A percentile compares a stretch with the other conserved stretches of the same genome.
Evolutionary conservation across 2,329 filamentous ascomycete species (phyloP).

Genomic region (Colletotrichum destructivum): DNA sequence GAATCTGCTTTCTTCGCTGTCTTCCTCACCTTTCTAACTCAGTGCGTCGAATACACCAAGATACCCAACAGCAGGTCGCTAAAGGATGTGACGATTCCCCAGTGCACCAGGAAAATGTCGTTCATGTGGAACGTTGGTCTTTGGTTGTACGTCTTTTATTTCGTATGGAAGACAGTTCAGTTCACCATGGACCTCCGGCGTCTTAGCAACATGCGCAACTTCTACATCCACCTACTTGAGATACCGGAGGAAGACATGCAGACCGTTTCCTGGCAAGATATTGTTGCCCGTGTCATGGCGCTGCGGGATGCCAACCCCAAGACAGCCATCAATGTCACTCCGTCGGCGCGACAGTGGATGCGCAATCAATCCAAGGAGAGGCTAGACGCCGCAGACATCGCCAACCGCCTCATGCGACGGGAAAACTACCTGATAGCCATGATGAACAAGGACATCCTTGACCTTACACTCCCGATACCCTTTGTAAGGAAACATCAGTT

Average conservation of each 20-base stretch:
- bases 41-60: conserved; percentile 86
- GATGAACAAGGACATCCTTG: conserved; percentile 95
- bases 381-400: conserved; percentile 96
- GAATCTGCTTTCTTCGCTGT: conserved; percentile 87
- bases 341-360: conserved; percentile 70
- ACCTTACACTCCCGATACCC: conserved; percentile 88
- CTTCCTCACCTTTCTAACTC: conserved; percentile 86
- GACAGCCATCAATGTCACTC: conserved; percentile 73
- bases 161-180: conserved; percentile 84
- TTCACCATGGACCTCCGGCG: conserved; percentile 81
- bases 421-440: conserved; percentile 98
- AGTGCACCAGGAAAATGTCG: conserved; percentile 84
- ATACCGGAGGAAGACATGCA: conserved; percentile 90
- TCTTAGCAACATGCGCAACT: conserved; percentile 84
- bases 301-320: conserved; percentile 89
- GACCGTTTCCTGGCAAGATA: conserved; percentile 93
- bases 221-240: conserved; percentile 85
- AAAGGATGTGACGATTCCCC: conserved; percentile 72
- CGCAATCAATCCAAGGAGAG: conserved; percentile 93
- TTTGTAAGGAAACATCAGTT: conserved; percentile 85
- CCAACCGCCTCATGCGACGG: conserved; percentile 94
- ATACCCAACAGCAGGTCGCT: conserved; percentile 76
- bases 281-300: conserved; percentile 88
- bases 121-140: conserved; percentile 82
- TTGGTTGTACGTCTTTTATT: conserved; percentile 89